Evolutionary conservation across 2,329 filamentous ascomycete species (phyloP).

Genomic region (Corynespora cassiicola): DNA sequence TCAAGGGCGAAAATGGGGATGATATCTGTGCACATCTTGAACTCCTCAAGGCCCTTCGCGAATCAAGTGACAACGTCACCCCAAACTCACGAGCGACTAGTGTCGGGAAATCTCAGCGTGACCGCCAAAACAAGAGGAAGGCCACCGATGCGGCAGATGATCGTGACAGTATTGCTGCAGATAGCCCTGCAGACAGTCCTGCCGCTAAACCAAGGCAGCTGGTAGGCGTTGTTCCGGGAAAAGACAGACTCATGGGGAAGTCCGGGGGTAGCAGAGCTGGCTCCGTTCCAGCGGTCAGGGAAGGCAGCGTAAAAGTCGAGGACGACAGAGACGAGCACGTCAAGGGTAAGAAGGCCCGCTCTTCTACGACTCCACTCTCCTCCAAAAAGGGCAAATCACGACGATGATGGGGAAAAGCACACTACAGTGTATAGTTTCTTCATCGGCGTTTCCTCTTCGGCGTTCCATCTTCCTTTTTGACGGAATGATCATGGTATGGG

Average conservation of each 20-base stretch:
- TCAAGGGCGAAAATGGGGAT: conserved; percentile 49
- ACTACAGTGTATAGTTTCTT: too few species aligned
- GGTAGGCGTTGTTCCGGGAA: conserved; percentile 35
- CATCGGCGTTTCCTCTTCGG: too few species aligned
- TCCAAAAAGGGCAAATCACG: conserved; percentile 18
- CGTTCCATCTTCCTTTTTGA: too few species aligned
- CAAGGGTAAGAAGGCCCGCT: conserved; percentile 51
- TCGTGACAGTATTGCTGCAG: conserved; percentile 46
- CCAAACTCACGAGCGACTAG: conserved; percentile 43
- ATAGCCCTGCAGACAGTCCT: too few species aligned
- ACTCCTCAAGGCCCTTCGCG: conserved; percentile 55
- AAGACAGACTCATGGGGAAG: conserved; percentile 48
- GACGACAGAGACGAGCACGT: conserved; percentile 53
- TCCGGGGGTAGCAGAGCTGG: conserved; percentile 47
- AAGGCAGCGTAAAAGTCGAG: conserved; percentile 59
- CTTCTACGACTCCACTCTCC: conserved; percentile 27
- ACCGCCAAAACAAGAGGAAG: conserved; percentile 46
- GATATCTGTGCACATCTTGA: conserved; percentile 51
- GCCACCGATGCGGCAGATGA: conserved; percentile 44
- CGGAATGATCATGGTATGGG: too few species aligned
- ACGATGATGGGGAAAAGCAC: too few species aligned
- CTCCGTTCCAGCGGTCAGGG: conserved; percentile 53
- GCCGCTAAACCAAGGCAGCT: conserved; percentile 42
- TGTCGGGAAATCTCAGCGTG: conserved; percentile 43
- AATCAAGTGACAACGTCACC: conserved; percentile 50